Evolutionary conservation across 495 filamentous ascomycete species (phyloP).

Genomic region (Penicillium parvum): DNA sequence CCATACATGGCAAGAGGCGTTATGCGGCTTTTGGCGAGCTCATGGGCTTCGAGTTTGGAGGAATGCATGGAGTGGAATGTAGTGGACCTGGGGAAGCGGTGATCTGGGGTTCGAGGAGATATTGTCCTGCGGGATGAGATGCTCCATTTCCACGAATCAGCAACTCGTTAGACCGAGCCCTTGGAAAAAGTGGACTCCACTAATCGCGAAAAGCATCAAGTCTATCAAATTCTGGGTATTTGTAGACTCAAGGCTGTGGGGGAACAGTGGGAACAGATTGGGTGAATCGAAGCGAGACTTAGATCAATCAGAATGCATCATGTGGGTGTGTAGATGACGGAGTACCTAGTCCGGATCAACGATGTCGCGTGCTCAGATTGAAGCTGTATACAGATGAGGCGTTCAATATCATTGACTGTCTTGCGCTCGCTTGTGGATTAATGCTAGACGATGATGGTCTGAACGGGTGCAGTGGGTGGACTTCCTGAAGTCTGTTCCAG

Average conservation of each 20-base stretch:
- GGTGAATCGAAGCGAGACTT: conserved; percentile 9
- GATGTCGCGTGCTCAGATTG: no score
- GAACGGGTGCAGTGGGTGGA: no score
- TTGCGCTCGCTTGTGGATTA: no score
- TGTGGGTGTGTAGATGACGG: no score
- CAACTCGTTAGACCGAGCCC: neutral
- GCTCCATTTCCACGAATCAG: conserved; percentile 38
- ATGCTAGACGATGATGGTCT: no score
- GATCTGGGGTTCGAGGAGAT: conserved; percentile 41
- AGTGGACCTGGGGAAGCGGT: conserved; percentile 20
- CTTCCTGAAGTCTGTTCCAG: no score
- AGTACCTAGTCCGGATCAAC: no score
- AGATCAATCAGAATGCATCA: no score
- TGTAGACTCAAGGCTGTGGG: no score
- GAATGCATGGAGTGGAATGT: neutral
- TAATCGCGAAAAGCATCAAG: conserved; percentile 19
- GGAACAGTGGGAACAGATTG: no score
- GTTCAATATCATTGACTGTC: no score
- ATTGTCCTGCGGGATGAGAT: conserved; percentile 21
- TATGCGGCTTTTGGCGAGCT: neutral
- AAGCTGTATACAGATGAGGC: no score
- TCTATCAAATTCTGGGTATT: neutral
- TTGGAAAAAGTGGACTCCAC: conserved; percentile 31
- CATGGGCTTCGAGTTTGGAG: conserved; percentile 9
- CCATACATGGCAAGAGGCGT: conserved; percentile 10